Conservation (phyloP, 2,329 filamentous ascomycete genomes). For the Curvularia lunata region DNA sequence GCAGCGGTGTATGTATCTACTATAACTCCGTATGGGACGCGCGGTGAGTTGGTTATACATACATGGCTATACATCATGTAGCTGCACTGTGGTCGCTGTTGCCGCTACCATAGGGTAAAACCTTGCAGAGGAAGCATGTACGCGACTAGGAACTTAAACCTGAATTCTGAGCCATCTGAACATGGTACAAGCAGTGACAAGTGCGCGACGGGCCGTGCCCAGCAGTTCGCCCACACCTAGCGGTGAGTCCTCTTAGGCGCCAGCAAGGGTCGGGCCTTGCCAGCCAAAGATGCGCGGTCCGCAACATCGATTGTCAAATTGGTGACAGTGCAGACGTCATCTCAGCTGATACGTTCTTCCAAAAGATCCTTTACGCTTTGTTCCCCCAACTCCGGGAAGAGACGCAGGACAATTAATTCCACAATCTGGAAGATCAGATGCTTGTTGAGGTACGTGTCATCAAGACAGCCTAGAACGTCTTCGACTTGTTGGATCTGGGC, state of each 20-base stretch:
- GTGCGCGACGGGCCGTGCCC: slow-evolving; percentile 18
- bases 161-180: slow-evolving; percentile 4
- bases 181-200: slow-evolving; percentile 11
- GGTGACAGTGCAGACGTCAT: slow-evolving; percentile 3
- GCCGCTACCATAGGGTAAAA: slow-evolving; percentile 1
- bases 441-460: slow-evolving; percentile 89
- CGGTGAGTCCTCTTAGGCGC: slow-evolving; percentile 28
- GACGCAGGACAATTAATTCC: slow-evolving; percentile 78
- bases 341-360: slow-evolving; percentile 68
- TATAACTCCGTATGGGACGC: slow-evolving; percentile 29
- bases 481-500: slow-evolving; percentile 65
- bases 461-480: slow-evolving; percentile 73
- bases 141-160: slow-evolving; percentile 10
- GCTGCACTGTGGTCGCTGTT: slow-evolving; percentile 10
- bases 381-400: slow-evolving; percentile 84
- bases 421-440: slow-evolving; percentile 84
- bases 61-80: slow-evolving; percentile 20
- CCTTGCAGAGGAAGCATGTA: slow-evolving; percentile 6
- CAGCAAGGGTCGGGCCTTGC: slow-evolving; percentile 23
- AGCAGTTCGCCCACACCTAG: slow-evolving; percentile 22
- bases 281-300: not conserved
- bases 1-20: slow-evolving; percentile 35
- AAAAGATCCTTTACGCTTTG: slow-evolving; percentile 73
- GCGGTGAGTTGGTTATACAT: slow-evolving; percentile 40
- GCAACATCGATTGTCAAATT: not conserved